Percentiles rank a stretch among this genome's conserved stretches.
These are phyloP conservation scores for Candida jianshihensis DNA, from an alignment of 805 yeast genomes.

Conservation along the genomic window DNA sequence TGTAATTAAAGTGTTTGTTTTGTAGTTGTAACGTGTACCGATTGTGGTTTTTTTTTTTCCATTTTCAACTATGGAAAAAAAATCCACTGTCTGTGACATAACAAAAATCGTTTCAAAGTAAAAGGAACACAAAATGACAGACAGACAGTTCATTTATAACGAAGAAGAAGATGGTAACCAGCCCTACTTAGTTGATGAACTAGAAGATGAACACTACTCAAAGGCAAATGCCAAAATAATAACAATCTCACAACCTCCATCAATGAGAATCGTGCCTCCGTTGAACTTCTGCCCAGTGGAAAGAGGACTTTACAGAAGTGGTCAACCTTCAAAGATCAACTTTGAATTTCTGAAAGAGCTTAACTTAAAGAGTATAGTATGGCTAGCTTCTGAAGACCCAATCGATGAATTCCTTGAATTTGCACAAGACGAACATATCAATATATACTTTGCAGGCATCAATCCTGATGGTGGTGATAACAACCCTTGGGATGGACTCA, in stretches of 20 bases:
- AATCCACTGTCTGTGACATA: too few species aligned
- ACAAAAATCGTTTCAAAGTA: too few species aligned
- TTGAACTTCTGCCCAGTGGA: conserved; percentile 94
- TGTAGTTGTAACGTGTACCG: too few species aligned
- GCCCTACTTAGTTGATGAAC: conserved; percentile 24
- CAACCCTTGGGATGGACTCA: conserved; percentile 95
- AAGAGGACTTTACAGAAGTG: conserved; percentile 75
- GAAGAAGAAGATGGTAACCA: conserved; percentile 1
- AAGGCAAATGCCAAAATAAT: conserved; percentile 8
- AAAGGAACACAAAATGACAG: too few species aligned
- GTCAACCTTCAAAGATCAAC: conserved; percentile 92
- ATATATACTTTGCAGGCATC: conserved; percentile 76
- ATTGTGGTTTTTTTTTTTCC: too few species aligned
- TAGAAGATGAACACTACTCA: conserved; percentile 22
- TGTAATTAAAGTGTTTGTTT: too few species aligned
- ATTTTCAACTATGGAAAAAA: too few species aligned
- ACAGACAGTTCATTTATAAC: conserved; percentile 6
- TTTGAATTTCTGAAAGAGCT: conserved; percentile 77
- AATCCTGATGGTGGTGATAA: conserved; percentile 69
- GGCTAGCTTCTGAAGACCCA: conserved; percentile 97
- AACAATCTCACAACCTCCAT: conserved; percentile 46
- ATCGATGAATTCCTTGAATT: conserved; percentile 80
- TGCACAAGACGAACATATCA: conserved; percentile 64
- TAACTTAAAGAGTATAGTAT: conserved; percentile 70
- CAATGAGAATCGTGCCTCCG: conserved; percentile 79